Evolutionary conservation across 2,329 filamentous ascomycete species (phyloP), one percentile per base, ranked within the genome.

Genomic region (Cytospora leucostoma): DNA sequence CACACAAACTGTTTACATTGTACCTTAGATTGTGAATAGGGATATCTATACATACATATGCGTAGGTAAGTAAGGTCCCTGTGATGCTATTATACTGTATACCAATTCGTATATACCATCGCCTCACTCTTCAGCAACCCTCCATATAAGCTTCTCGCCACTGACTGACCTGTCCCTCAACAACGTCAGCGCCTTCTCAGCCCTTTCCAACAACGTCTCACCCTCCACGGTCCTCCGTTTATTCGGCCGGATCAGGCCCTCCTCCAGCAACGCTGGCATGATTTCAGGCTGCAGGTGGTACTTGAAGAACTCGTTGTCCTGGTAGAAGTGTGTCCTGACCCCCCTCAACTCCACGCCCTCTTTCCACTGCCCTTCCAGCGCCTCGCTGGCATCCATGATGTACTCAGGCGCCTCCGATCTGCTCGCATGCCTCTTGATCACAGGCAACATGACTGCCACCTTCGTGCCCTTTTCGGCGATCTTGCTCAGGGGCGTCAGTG

Each of bases 391-490:
- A 56, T 85, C 82, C 81, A 85, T 84, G 40, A 77, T 76, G 61
- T 85, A 88, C 65, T 80, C 76, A 0, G 85, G 84, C 63, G 72
- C 74, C 19, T 78, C 73, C 0, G 74, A 75, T 5, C 79, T 75
- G 0, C 75, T 79, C 0, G 84, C 79, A 65, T 87, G 81, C 51
- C 73, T 78, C 52, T 86, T 67, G 62, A 88, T 84, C 17, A 88
- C 80, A 0, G 86, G 86, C 7, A 89, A 72, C 73, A 89, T 79
- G 17, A 88, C 73, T 0, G 85, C 86, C 0, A 88, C 83, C 32
- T 73, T 83, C 4, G 77, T 73, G 0, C 83, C 83, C 1, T 59
- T 70, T 63, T 77, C 73, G 0, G 82, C 84, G 32, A 89, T 74
- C 66, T 77, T 77, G 6, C 78, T 76, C 38, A 88, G 73, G 2